Base-by-base conservation (phyloP, 164 flowering plant genomes). In the Dillenia turbinata region DNA sequence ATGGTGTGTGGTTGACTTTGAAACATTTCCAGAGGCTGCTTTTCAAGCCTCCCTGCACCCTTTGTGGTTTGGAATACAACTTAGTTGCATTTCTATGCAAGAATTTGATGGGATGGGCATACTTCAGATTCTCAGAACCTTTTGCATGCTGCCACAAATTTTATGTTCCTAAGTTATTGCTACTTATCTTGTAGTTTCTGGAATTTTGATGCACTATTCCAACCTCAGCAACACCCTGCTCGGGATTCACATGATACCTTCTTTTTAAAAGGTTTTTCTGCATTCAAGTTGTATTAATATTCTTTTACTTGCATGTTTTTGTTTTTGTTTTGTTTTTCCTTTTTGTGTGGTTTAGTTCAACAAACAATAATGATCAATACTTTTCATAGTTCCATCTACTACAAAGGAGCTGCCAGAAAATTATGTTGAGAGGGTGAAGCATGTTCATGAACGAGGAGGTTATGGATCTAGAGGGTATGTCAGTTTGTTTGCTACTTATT, bases 181-280 rank as follows among this genome's bases (percentile, higher is more conserved):
- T 70, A 44, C 12, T 64, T 12, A 19, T 53, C 24, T 55, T 76
- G 64, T 80, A 93, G 98, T 78, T 94, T 89, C 78, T 94, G 97
- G 97, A 94, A 94, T 68, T 94, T 94, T 68, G 98, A 94, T 69
- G 85, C 89, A 7, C 79, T 91, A 47, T 94, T 94, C 82, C 99
- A 94, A 79, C 97, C 97, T 0, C 99, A 94, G 65, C 99, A 94
- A 68, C 99, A 94, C 64, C 99, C 99, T 64, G 99, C 99, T 61
- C 99, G 97, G 77, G 97, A 95, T 83, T 85, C 97, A 49, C 97
- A 95, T 80, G 97, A 95, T 73, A 92, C 99, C 9, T 92, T 94
- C 85, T 94, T 89, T 61, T 75, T 91, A 49, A 53, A 79, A 79
- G 89, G 99, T 91, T 15, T 19, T 67, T 60, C 61, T 49, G 5